Base-by-base conservation (phyloP, 2,329 filamentous ascomycete genomes). In the Leptographium lundbergii region DNA sequence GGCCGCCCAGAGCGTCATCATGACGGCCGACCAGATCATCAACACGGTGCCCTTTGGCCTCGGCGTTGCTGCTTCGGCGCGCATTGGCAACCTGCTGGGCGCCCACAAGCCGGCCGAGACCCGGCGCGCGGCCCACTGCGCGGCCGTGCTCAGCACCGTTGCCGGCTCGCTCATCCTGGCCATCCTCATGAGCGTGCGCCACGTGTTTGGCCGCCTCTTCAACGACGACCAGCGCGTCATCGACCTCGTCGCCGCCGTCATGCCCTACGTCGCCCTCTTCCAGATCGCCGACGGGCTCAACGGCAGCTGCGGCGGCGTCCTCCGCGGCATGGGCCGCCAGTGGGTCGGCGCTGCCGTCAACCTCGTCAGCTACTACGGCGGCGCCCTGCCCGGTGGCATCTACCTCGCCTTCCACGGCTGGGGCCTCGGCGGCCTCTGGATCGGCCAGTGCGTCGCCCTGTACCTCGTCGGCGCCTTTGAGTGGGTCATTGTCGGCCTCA, bases 261-360 rank as follows among this genome's bases (percentile, higher is more conserved):
- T 95, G 76, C 91, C 91, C 0, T 92, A 85, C 66, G 90, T 95
- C 1, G 91, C 90, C 0, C 75, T 95, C 2, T 95, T 95, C 71
- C 90, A 95, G 73, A 91, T 95, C 61, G 89, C 90, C 0, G 90
- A 95, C 68, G 91, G 90, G 0, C 73, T 95, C 39, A 94, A 94
- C 66, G 89, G 90, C 1, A 88, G 84, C 61, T 95, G 90, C 67
- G 90, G 91, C 1, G 90, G 91, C 1, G 83, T 84, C 24, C 73
- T 95, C 17, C 74, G 90, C 63, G 91, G 90, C 0, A 94, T 92
- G 88, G 91, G 90, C 2, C 75, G 88, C 58, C 90, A 95, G 70
- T 90, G 91, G 77, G 80, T 95, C 56, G 91, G 91, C 17, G 90
- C 89, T 1, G 74, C 84, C 1, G 89, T 95, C 57, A 95, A 95